These are phyloP conservation scores for Pichia sp. DNA, from an alignment of 1,139 yeast genomes.

Conservation along the genomic window DNA sequence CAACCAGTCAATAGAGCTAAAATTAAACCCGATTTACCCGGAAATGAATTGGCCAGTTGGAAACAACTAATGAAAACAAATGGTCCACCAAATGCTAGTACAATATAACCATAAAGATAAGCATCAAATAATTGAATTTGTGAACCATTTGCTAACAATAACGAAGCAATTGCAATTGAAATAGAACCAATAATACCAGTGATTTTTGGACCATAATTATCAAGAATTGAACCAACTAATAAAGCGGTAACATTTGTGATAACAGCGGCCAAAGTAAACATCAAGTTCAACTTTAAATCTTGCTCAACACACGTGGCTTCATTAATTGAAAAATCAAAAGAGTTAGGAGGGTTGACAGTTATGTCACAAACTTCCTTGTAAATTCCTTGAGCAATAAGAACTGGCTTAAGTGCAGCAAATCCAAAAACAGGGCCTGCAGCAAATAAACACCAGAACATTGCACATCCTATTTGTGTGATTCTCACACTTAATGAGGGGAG, in stretches of 20 bases:
- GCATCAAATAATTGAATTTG: constrained; percentile 42
- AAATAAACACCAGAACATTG: constrained; percentile 77
- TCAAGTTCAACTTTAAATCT: constrained; percentile 70
- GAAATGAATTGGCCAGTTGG: constrained; percentile 70
- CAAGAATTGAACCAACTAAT: constrained; percentile 73
- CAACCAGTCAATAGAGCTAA: constrained; percentile 4
- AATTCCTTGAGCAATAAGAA: constrained; percentile 70
- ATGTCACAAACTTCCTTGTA: constrained; percentile 53
- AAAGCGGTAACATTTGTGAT: constrained; percentile 80
- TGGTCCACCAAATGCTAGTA: constrained; percentile 77
- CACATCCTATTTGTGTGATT: constrained; percentile 52
- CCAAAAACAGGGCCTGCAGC: constrained; percentile 95
- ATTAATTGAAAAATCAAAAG: neutral
- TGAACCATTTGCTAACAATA: constrained; percentile 37
- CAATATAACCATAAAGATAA: constrained; percentile 55
- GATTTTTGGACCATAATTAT: constrained; percentile 70
- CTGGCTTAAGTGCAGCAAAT: constrained; percentile 87
- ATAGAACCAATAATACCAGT: constrained; percentile 71
- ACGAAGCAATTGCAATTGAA: constrained; percentile 48
- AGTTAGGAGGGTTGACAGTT: constrained; percentile 11
- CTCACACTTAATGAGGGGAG: constrained; percentile 21
- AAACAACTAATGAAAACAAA: constrained; percentile 75
- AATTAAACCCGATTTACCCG: constrained; percentile 29
- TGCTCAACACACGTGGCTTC: constrained; percentile 53
- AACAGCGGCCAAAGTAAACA: constrained; percentile 83